phyloP scores from a whole-genome alignment of 768 basidiomycete genomes.

The Lentinula detonsa region DNA sequence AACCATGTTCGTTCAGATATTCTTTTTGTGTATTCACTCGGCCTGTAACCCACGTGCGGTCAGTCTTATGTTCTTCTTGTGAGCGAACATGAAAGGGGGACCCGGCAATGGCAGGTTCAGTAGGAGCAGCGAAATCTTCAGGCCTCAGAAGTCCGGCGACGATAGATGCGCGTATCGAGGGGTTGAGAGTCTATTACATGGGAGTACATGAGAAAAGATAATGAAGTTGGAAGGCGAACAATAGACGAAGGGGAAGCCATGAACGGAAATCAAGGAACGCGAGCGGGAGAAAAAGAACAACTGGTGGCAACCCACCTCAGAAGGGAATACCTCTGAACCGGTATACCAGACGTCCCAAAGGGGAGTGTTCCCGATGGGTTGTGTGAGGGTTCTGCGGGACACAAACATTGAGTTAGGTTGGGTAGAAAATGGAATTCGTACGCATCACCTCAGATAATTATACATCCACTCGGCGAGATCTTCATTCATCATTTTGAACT shows the following conservation, averaged over 20 bases:
- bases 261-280: background rate
- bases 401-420: conserved; percentile 10
- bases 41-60: too few species aligned
- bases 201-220: too few species aligned
- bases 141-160: conserved; percentile 59
- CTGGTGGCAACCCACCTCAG: conserved; percentile 41
- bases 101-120: background rate
- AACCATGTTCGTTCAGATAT: background rate
- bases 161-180: conserved; percentile 56
- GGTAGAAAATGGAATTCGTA: background rate
- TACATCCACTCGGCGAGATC: conserved; percentile 45
- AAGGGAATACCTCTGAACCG: conserved; percentile 55
- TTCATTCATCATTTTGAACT: conserved; percentile 13
- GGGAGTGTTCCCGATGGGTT: conserved; percentile 40
- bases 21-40: background rate
- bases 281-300: background rate
- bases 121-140: conserved; percentile 33
- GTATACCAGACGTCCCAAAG: conserved; percentile 78
- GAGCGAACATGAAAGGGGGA: background rate
- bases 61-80: background rate
- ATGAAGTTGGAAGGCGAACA: too few species aligned
- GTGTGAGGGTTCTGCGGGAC: conserved; percentile 31
- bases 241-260: background rate
- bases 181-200: conserved; percentile 53
- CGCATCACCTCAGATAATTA: conserved; percentile 40